A percentile compares a stretch with the other conserved stretches of the same genome.
These are phyloP conservation scores for Myriosclerotinia scirpicola DNA, from an alignment of 2,329 filamentous ascomycete genomes.

Conservation along the genomic window DNA sequence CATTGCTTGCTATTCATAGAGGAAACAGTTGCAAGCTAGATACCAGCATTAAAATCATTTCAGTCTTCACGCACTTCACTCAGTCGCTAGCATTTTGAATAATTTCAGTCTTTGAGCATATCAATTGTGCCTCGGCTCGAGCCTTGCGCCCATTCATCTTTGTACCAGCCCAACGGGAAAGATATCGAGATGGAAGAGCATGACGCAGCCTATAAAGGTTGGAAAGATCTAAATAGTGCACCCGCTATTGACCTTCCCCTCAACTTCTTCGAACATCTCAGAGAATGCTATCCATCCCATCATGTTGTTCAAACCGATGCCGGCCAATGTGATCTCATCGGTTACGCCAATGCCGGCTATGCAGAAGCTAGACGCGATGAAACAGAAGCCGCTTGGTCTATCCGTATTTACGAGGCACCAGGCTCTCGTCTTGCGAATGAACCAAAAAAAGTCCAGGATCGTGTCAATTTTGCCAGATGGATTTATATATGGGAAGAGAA, in stretches of 20 bases:
- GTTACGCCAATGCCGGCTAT: conserved; percentile 30
- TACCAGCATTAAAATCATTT: no score
- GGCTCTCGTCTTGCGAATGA: conserved; percentile 15
- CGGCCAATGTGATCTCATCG: conserved; percentile 28
- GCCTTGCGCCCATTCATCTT: no score
- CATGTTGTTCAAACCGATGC: conserved; percentile 24
- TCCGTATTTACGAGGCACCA: conserved; percentile 22
- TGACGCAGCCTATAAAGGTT: background rate
- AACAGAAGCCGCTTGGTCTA: conserved; percentile 22
- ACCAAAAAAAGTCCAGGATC: conserved; percentile 24
- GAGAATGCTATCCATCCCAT: conserved; percentile 22
- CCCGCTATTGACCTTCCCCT: conserved; percentile 25
- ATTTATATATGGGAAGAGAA: conserved; percentile 26
- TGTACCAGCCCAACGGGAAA: no score
- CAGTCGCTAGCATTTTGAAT: no score
- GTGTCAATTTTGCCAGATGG: conserved; percentile 29
- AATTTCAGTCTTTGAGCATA: no score
- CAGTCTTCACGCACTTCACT: no score
- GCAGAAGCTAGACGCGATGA: conserved; percentile 21
- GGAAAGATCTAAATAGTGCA: conserved; percentile 22
- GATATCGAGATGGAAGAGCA: background rate
- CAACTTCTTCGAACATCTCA: conserved; percentile 24
- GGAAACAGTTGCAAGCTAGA: no score
- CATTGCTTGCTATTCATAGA: no score
- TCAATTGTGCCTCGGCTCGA: no score